phyloP scores from a whole-genome alignment of 1,139 yeast genomes.

The Kazachstania sp. region DNA sequence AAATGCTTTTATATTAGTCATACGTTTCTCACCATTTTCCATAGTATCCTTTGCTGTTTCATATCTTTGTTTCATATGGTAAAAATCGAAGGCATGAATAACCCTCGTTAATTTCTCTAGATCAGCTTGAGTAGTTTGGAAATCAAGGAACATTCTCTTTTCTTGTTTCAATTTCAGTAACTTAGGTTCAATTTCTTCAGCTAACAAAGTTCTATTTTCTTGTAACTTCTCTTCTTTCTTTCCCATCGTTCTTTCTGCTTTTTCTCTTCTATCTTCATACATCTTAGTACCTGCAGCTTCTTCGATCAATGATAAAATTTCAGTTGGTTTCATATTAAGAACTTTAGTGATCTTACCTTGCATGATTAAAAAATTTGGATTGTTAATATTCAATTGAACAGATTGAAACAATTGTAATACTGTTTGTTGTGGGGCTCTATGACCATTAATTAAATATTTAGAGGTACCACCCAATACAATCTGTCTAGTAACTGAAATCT shows the following conservation, averaged over 20 bases:
- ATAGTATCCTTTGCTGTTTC: constrained; percentile 13
- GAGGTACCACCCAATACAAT: constrained; percentile 86
- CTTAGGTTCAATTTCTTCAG: constrained; percentile 90
- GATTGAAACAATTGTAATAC: constrained; percentile 87
- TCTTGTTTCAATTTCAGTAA: constrained; percentile 73
- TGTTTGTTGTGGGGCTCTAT: constrained; percentile 90
- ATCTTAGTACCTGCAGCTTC: constrained; percentile 98
- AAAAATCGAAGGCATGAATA: constrained; percentile 71
- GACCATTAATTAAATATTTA: constrained; percentile 90
- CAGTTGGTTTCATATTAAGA: constrained; percentile 89
- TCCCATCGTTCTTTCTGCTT: constrained; percentile 84
- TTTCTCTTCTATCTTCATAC: constrained; percentile 88
- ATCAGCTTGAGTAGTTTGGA: constrained; percentile 75
- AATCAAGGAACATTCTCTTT: constrained; percentile 75
- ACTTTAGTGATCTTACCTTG: constrained; percentile 98
- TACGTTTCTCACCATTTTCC: constrained; percentile 31
- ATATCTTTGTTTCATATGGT: constrained; percentile 36
- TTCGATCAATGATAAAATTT: constrained; percentile 81
- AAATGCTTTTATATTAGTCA: constrained; percentile 29
- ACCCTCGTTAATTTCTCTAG: constrained; percentile 67
- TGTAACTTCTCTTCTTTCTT: constrained; percentile 79
- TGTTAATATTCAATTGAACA: constrained; percentile 90
- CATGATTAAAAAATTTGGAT: constrained; percentile 95
- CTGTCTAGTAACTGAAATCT: constrained; percentile 88
- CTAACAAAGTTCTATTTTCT: constrained; percentile 63